Evolutionary conservation across 208 protist species (phyloP).

Genomic region (Leishmania martiniquensis): DNA sequence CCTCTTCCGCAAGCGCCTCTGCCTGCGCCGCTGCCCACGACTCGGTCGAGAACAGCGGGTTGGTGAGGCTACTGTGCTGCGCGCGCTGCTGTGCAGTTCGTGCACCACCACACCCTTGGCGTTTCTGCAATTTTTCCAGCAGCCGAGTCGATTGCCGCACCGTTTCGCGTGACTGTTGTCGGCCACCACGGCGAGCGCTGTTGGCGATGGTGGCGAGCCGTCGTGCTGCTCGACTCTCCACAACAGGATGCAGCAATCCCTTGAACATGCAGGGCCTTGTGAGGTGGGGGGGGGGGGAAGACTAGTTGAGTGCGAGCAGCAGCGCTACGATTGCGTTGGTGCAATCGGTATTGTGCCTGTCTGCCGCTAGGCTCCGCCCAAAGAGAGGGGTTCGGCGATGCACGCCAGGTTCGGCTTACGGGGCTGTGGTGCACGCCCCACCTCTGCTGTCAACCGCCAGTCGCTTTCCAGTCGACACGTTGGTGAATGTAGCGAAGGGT

Average conservation of each 20-base stretch:
- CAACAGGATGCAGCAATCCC: conserved; percentile 1
- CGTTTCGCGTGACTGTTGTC: conserved; percentile 11
- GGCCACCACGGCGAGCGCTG: not conserved
- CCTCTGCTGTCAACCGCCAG: not conserved
- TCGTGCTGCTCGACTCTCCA: conserved; percentile 8
- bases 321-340: not conserved
- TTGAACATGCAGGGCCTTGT: conserved; percentile 18
- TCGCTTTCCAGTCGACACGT: not conserved
- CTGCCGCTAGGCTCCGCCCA: not conserved
- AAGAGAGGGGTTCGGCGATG: not conserved
- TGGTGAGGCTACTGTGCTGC: not conserved
- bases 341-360: not conserved
- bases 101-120: not conserved
- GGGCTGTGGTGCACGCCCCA: not conserved
- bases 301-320: not conserved
- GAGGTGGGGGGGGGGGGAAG: not conserved
- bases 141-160: conserved; percentile 2
- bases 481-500: not conserved
- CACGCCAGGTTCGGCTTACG: not conserved
- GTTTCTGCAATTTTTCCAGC: conserved; percentile 4
- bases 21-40: conserved; percentile 19
- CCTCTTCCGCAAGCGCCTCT: conserved; percentile 20
- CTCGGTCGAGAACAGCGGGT: not conserved
- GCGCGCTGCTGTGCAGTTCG: not conserved
- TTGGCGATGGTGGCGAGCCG: conserved; percentile 17